Base-by-base conservation (phyloP, 2,329 filamentous ascomycete genomes). In the Arthrinium phaeospermum region DNA sequence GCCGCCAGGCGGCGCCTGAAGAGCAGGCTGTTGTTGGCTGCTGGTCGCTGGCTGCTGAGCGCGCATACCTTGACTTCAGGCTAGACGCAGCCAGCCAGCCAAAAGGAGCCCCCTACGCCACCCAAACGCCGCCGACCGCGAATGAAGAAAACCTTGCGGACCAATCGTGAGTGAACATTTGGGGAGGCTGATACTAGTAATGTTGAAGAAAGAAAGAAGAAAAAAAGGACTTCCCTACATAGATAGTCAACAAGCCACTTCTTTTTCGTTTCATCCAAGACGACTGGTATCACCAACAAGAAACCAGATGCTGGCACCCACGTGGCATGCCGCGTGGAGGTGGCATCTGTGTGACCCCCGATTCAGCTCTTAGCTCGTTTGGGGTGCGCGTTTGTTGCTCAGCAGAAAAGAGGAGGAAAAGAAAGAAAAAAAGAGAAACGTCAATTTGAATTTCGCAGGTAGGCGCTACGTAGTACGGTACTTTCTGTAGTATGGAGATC, bases 231-330 rank as follows among this genome's bases (percentile, higher is more conserved):
- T n/a, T n/a, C 47, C 12, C 16, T 37, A 37, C 30, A 30, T n/a
- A 8, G n/a, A 53, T 27, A 61, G 30, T 61, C 53, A 34, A 37
- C 10, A 64, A 64, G 57, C 34, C 57, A 64, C 57, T 41, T n/a
- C n/a, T 30, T 30, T 30, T 64, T 64, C 19, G 57, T 64, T 64
- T 41, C 30, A 64, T 64, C 34, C 57, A 64, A 41, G 57, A 34
- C 57, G 34, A 41, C 57, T 64, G 22, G 57, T 64, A 64, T n/a
- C 57, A 64, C 57, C 34, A 13, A 41, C 34, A 64, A 64, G 34
- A 64, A n/a, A 41, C 34, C 34, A 64, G 57, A 64, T 64, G 57
- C 19, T 41, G 57, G 30, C 34, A 64, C 57, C 57, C 57, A 64
- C 57, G 57, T 64, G 57, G 57, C 19, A 10, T 41, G 57, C 34